phyloP scores from a whole-genome alignment of 495 filamentous ascomycete species.

The Lasiosphaeria hispida region DNA sequence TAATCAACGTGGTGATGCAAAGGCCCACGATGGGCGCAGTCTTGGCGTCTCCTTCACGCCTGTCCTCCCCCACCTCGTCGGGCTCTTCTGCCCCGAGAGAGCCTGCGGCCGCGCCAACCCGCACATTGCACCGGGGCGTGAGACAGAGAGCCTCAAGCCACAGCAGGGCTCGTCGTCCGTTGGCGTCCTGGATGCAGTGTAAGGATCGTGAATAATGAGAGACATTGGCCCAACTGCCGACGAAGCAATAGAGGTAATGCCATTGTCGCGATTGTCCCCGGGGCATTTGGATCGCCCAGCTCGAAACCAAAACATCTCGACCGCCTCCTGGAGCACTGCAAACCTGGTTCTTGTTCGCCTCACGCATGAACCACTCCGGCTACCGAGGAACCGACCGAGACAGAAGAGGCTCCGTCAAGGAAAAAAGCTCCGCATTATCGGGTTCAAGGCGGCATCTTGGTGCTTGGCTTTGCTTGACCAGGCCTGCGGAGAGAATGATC shows the following conservation, averaged over 20 bases:
- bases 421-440: not conserved
- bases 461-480: not conserved
- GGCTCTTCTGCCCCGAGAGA: slow-evolving; percentile 8
- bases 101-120: no score
- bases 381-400: not conserved
- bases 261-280: not conserved
- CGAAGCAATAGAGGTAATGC: not conserved
- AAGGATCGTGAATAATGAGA: not conserved
- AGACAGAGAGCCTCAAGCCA: no score
- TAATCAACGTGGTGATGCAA: not conserved
- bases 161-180: no score
- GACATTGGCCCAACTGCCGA: not conserved
- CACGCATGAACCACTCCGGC: slow-evolving; percentile 11
- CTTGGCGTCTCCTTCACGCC: slow-evolving; percentile 3
- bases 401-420: not conserved
- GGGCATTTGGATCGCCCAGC: not conserved
- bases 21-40: slow-evolving; percentile 12
- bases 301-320: slow-evolving; percentile 5
- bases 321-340: not conserved
- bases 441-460: no score
- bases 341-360: not conserved
- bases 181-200: no score
- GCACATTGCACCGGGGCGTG: no score
- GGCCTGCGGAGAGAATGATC: slow-evolving; percentile 4
- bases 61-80: slow-evolving; percentile 9